A percentile compares a stretch with the other conserved stretches of the same genome.
These are phyloP conservation scores for Leishmania major DNA, from an alignment of 208 protist genomes.

Conservation along the genomic window DNA sequence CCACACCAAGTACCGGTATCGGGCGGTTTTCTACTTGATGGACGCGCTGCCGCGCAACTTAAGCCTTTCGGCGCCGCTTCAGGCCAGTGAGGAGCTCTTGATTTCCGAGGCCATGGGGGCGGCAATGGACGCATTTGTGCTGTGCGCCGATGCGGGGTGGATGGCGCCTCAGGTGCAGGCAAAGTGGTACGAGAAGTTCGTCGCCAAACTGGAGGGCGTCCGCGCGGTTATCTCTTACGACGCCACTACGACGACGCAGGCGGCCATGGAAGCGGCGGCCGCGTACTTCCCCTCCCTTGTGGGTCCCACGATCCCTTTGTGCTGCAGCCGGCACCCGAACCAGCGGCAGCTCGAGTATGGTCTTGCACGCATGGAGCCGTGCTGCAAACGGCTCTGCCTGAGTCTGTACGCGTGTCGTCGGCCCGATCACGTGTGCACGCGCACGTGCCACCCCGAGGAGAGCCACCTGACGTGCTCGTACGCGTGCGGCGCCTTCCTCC, in stretches of 20 bases:
- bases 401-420: slow-evolving; percentile 56
- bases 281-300: slow-evolving; percentile 64
- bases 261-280: slow-evolving; percentile 2
- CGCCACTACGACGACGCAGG: slow-evolving; percentile 7
- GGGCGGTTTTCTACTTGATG: slow-evolving; percentile 77
- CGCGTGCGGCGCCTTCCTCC: slow-evolving; percentile 52
- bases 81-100: slow-evolving; percentile 31
- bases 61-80: slow-evolving; percentile 20
- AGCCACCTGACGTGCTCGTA: slow-evolving; percentile 60
- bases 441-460: slow-evolving; percentile 61
- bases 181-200: slow-evolving; percentile 70
- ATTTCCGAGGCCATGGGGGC: slow-evolving; percentile 57
- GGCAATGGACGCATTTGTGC: slow-evolving; percentile 59
- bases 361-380: slow-evolving; percentile 36
- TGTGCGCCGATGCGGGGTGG: slow-evolving; percentile 80
- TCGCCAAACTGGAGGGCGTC: slow-evolving; percentile 67
- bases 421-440: slow-evolving; percentile 63
- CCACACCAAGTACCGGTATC: slow-evolving; percentile 51
- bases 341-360: slow-evolving; percentile 77
- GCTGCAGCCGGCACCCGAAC: slow-evolving; percentile 73
- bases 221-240: slow-evolving; percentile 45
- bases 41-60: slow-evolving; percentile 37
- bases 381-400: slow-evolving; percentile 70
- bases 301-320: slow-evolving; percentile 69
- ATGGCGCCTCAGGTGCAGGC: slow-evolving; percentile 47